Percentiles rank a stretch among this genome's conserved stretches.
Evolutionary conservation across 2,329 filamentous ascomycete genomes (phyloP).

Genomic region (Verticillium zaregamsianum): DNA sequence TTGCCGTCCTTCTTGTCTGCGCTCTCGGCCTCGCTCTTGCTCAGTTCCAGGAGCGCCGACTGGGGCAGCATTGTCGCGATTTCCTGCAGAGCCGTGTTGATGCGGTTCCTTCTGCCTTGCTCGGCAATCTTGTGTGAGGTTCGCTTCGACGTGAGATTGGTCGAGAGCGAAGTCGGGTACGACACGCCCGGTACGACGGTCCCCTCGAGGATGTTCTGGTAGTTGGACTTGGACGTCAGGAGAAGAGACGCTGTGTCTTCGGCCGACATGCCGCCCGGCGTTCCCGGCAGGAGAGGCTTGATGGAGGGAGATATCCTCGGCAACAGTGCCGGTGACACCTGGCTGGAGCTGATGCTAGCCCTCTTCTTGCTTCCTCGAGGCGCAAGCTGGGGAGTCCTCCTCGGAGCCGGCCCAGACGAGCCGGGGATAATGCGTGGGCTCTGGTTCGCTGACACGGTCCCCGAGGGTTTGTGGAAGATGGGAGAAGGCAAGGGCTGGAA

Average conservation of each 20-base stretch:
- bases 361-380: slow-evolving; percentile 64
- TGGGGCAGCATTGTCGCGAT: slow-evolving; percentile 83
- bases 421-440: slow-evolving; percentile 61
- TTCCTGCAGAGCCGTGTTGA: slow-evolving; percentile 88
- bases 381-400: slow-evolving; percentile 53
- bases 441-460: slow-evolving; percentile 51
- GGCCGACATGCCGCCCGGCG: slow-evolving; percentile 42
- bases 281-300: slow-evolving; percentile 76
- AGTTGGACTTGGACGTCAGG: slow-evolving; percentile 92
- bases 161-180: slow-evolving; percentile 86
- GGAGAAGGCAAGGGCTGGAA: slow-evolving; percentile 48
- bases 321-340: slow-evolving; percentile 80
- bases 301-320: slow-evolving; percentile 93
- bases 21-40: slow-evolving; percentile 35
- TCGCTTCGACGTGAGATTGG: slow-evolving; percentile 90
- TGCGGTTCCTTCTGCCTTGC: slow-evolving; percentile 89
- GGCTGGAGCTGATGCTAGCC: slow-evolving; percentile 63
- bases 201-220: slow-evolving; percentile 94
- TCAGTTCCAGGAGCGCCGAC: slow-evolving; percentile 37
- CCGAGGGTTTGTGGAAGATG: slow-evolving; percentile 33
- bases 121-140: slow-evolving; percentile 98
- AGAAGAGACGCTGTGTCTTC: slow-evolving; percentile 66
- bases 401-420: slow-evolving; percentile 38
- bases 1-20: slow-evolving; percentile 42
- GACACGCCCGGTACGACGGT: slow-evolving; percentile 85